Evolutionary conservation across 228 moss, liverwort and hornwort genomes (phyloP).

Genomic region (Sphagnum magellanicum): DNA sequence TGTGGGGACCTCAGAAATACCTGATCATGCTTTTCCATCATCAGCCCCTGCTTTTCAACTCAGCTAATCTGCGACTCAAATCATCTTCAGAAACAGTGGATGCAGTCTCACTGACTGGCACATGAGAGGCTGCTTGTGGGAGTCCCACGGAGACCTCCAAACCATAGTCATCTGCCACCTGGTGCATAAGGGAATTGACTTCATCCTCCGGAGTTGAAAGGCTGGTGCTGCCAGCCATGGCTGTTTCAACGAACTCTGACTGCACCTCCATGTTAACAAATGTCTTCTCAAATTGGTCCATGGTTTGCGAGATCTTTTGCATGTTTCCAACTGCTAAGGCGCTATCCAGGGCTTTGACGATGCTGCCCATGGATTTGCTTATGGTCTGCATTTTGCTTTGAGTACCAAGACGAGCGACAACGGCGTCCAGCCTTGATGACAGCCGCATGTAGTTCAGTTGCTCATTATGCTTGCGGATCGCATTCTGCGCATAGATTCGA

Average conservation of each 20-base stretch:
- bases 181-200: slow-evolving; percentile 58
- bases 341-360: slow-evolving; percentile 47
- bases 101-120: slow-evolving; percentile 30
- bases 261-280: slow-evolving; percentile 64
- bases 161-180: slow-evolving; percentile 56
- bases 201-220: slow-evolving; percentile 57
- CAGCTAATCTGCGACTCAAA: slow-evolving; percentile 53
- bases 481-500: slow-evolving; percentile 50
- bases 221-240: slow-evolving; percentile 53
- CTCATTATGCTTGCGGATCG: slow-evolving; percentile 55
- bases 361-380: slow-evolving; percentile 46
- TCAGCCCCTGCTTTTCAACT: slow-evolving; percentile 50
- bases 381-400: slow-evolving; percentile 64
- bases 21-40: not conserved
- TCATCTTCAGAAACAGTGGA: slow-evolving; percentile 49
- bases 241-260: slow-evolving; percentile 46
- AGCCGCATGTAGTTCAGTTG: slow-evolving; percentile 48
- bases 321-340: slow-evolving; percentile 56
- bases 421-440: slow-evolving; percentile 44
- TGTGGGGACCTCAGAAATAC: no score
- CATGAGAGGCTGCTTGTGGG: slow-evolving; percentile 39
- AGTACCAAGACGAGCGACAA: slow-evolving; percentile 41
- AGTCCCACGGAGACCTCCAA: slow-evolving; percentile 53
- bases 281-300: slow-evolving; percentile 58
- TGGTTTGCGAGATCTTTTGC: slow-evolving; percentile 57